Evolutionary conservation across 164 flowering plant species (phyloP).

Genomic region (Berberis thunbergii): DNA sequence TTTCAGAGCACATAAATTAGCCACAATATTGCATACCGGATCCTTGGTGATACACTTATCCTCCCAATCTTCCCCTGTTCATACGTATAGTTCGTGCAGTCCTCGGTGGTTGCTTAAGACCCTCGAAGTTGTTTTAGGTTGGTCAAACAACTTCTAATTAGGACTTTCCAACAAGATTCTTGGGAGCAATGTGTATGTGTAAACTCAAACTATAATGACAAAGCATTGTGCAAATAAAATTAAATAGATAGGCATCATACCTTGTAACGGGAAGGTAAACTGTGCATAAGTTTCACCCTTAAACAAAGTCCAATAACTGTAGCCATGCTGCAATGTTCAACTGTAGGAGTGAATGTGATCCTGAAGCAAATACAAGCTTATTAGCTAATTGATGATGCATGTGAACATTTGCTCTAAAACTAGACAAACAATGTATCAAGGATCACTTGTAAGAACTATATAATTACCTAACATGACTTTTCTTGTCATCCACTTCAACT

Average conservation of each 20-base stretch:
- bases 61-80: too few relatives aligned
- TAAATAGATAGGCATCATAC: conserved; percentile 18
- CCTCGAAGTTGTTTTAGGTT: too few relatives aligned
- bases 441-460: background rate
- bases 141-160: too few relatives aligned
- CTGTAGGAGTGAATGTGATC: conserved; percentile 88
- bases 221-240: too few relatives aligned
- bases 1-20: too few relatives aligned
- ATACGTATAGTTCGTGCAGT: too few relatives aligned
- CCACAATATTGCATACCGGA: too few relatives aligned
- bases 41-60: too few relatives aligned
- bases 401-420: background rate
- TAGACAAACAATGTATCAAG: background rate
- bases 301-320: conserved; percentile 78
- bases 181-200: too few relatives aligned
- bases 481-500: conserved; percentile 59
- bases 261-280: conserved; percentile 85
- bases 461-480: conserved; percentile 49
- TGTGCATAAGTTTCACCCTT: conserved; percentile 66
- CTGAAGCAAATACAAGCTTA: conserved; percentile 24
- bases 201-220: too few relatives aligned
- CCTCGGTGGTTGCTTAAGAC: too few relatives aligned
- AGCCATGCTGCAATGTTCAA: conserved; percentile 85
- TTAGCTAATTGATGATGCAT: background rate
- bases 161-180: too few relatives aligned